Percentiles rank a stretch among this genome's conserved stretches.
Evolutionary conservation across 1,139 yeast species (phyloP).

Genomic region (Kluyveromyces sp.): DNA sequence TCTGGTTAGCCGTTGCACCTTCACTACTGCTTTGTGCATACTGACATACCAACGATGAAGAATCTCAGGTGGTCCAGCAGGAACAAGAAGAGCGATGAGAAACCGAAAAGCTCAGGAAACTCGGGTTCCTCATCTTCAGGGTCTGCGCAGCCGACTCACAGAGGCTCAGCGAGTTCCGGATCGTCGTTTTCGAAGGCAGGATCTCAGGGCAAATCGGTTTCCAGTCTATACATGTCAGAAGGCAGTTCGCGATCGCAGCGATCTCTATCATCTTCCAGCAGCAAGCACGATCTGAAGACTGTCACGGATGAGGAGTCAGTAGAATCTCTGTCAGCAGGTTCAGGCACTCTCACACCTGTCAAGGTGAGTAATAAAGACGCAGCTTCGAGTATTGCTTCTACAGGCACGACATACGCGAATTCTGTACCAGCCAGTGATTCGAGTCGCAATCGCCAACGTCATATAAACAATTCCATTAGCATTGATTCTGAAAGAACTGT

Average conservation of each 20-base stretch:
- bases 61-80: constrained; percentile 12
- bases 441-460: not conserved
- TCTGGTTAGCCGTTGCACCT: too few relatives aligned
- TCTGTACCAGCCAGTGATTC: not conserved
- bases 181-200: constrained; percentile 1
- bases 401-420: not conserved
- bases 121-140: constrained; percentile 1
- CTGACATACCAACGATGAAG: too few relatives aligned
- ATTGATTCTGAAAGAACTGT: not conserved
- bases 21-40: too few relatives aligned
- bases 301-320: constrained; percentile 4
- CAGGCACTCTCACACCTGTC: not conserved
- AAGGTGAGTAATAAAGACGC: constrained; percentile 8
- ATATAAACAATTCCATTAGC: not conserved
- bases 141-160: constrained; percentile 1
- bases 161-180: constrained; percentile 4
- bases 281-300: constrained; percentile 4
- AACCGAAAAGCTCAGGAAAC: constrained; percentile 2
- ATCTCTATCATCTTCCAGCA: constrained; percentile 5
- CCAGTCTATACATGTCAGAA: constrained; percentile 10
- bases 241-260: constrained; percentile 4
- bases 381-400: constrained; percentile 5
- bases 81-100: constrained; percentile 9
- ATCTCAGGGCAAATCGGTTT: constrained; percentile 5
- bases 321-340: constrained; percentile 1